A percentile compares a stretch with the other conserved stretches of the same genome.
phyloP scores from a whole-genome alignment of 2,329 filamentous ascomycete genomes.

The Diaporthe aspalathi region DNA sequence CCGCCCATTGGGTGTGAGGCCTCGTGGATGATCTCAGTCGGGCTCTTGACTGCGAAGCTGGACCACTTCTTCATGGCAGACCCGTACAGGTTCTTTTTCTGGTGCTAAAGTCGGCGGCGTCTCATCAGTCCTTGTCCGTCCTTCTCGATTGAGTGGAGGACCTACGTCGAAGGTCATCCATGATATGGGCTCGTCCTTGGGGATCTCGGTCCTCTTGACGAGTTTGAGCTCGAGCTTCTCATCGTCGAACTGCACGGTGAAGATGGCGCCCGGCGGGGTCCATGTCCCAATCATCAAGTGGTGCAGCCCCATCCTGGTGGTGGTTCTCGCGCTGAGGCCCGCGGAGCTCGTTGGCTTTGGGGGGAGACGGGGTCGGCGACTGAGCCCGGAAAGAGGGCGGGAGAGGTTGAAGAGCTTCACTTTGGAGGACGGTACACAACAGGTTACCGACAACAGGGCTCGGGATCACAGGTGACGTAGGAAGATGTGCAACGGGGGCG shows the following conservation, averaged over 20 bases:
- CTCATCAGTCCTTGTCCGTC: background rate
- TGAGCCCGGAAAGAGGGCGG: constrained; percentile 34
- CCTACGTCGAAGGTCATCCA: constrained; percentile 93
- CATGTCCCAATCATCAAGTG: constrained; percentile 94
- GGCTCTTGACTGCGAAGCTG: constrained; percentile 80
- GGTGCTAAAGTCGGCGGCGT: constrained; percentile 66
- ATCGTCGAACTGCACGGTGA: constrained; percentile 89
- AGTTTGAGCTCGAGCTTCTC: constrained; percentile 79
- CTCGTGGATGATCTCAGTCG: constrained; percentile 80
- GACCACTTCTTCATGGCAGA: constrained; percentile 95
- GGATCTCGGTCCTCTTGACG: constrained; percentile 84
- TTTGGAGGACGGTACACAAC: constrained; percentile 1
- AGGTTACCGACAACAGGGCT: background rate
- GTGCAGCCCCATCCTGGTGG: constrained; percentile 75
- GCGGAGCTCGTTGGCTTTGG: background rate
- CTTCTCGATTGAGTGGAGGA: background rate
- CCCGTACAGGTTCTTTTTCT: constrained; percentile 86
- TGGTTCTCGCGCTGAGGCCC: background rate
- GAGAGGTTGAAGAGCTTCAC: constrained; percentile 26
- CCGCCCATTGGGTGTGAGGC: constrained; percentile 80
- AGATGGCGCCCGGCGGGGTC: constrained; percentile 90
- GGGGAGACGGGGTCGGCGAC: constrained; percentile 42
- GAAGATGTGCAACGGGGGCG: too few species aligned
- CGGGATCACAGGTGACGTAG: background rate
- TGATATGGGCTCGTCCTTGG: constrained; percentile 86